A percentile compares a stretch with the other conserved stretches of the same genome.
phyloP scores from a whole-genome alignment of 345 rosid species.

The Ceriops decandra region DNA sequence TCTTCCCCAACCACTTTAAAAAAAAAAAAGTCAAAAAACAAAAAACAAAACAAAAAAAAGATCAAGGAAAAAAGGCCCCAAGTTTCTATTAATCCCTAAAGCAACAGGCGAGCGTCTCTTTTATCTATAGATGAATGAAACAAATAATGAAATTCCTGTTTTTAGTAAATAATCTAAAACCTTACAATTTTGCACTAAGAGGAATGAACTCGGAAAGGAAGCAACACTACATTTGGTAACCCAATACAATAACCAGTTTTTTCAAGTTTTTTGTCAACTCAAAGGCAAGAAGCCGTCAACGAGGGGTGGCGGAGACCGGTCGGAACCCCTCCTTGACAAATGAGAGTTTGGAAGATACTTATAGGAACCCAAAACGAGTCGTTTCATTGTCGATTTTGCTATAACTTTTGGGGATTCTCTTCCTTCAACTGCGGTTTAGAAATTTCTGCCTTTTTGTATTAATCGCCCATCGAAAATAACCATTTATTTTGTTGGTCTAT shows the following conservation, averaged over 20 bases:
- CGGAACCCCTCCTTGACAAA: no score
- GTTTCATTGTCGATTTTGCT: not conserved
- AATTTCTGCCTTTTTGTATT: not conserved
- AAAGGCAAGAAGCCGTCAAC: not conserved
- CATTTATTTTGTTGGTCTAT: not conserved
- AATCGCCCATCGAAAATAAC: not conserved
- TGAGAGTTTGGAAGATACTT: not conserved
- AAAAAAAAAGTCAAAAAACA: no score
- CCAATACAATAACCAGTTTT: no score
- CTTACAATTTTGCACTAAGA: not conserved
- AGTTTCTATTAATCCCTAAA: not conserved
- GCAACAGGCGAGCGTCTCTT: slow-evolving; percentile 3
- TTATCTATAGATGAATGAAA: slow-evolving; percentile 6
- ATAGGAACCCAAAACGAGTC: not conserved
- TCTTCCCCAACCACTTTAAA: no score
- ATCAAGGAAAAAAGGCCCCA: not conserved
- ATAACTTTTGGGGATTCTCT: not conserved
- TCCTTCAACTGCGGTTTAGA: not conserved
- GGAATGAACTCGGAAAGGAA: not conserved
- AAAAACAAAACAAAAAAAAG: not conserved
- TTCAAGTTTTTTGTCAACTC: not conserved
- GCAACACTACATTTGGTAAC: not conserved
- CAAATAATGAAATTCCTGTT: not conserved
- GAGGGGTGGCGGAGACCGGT: not conserved
- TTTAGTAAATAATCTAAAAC: not conserved